Percentiles rank a stretch among this genome's conserved stretches.
These are phyloP conservation scores for Echinosophora koreensis DNA, from an alignment of 306 rosid genomes.

Conservation along the genomic window DNA sequence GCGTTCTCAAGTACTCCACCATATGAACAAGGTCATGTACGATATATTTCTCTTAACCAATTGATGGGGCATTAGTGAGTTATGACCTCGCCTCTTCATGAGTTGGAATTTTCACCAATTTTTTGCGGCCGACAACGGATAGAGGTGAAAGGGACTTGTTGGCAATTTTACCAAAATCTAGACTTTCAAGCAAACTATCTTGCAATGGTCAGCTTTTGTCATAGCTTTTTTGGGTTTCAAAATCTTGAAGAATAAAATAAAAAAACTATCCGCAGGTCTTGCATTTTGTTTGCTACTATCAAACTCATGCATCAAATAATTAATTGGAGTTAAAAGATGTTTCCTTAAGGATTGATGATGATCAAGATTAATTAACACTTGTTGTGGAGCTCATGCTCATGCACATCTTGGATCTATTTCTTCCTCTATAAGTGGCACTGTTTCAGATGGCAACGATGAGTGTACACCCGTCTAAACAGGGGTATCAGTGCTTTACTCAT, in stretches of 20 bases:
- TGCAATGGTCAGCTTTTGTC: slow-evolving; percentile 31
- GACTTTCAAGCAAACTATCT: neutral
- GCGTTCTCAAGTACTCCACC: neutral
- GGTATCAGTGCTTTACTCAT: too few species aligned
- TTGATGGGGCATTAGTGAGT: slow-evolving; percentile 20
- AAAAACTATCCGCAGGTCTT: neutral
- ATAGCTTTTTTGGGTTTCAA: slow-evolving; percentile 7
- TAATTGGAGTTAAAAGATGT: neutral
- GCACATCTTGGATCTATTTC: too few species aligned
- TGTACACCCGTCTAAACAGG: too few species aligned
- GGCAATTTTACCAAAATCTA: slow-evolving; percentile 31
- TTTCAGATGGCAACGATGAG: too few species aligned
- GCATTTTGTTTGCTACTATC: neutral
- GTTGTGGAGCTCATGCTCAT: too few species aligned
- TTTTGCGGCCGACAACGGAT: slow-evolving; percentile 38
- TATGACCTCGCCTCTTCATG: slow-evolving; percentile 27
- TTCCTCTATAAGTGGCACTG: too few species aligned
- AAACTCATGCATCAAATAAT: neutral
- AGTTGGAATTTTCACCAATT: slow-evolving; percentile 21
- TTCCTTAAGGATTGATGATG: too few species aligned
- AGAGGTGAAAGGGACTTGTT: slow-evolving; percentile 44
- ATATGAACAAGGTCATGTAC: neutral
- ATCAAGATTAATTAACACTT: too few species aligned
- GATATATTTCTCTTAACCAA: neutral
- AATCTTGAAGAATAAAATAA: too few species aligned